Conservation (phyloP, 805 yeast species). For the Saccharomycopsis microspora region DNA sequence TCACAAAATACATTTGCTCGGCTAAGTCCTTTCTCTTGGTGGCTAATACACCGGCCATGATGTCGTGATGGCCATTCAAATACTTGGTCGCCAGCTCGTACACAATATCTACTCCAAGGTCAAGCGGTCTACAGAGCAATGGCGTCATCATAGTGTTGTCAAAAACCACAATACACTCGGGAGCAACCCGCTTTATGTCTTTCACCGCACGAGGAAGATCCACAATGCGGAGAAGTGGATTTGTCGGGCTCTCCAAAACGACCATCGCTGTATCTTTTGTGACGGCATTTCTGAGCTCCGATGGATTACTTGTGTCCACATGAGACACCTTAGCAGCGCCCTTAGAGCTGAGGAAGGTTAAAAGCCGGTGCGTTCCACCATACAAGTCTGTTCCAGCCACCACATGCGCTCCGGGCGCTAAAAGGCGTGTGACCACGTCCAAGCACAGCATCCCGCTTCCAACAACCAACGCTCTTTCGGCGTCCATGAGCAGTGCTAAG, state of each 20-base stretch:
- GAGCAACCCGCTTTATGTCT: conserved; percentile 55
- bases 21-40: conserved; percentile 53
- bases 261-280: conserved; percentile 57
- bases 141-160: conserved; percentile 99
- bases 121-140: conserved; percentile 70
- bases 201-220: conserved; percentile 61
- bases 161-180: conserved; percentile 65
- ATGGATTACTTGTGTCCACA: conserved; percentile 70
- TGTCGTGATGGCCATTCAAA: conserved; percentile 88
- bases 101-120: conserved; percentile 80
- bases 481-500: conserved; percentile 60
- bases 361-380: conserved; percentile 85
- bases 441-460: conserved; percentile 89
- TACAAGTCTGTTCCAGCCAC: conserved; percentile 91
- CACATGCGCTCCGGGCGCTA: conserved; percentile 78
- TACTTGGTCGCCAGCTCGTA: conserved; percentile 93
- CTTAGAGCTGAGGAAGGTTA: conserved; percentile 56
- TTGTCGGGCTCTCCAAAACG: conserved; percentile 85
- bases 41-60: conserved; percentile 92
- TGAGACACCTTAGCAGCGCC: conserved; percentile 60
- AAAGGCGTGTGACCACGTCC: conserved; percentile 69
- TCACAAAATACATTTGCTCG: conserved; percentile 57
- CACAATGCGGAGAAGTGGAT: conserved; percentile 81
- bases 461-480: conserved; percentile 69
- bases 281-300: conserved; percentile 45